phyloP scores from a whole-genome alignment of 805 yeast species.

The Groenewaldozyma salmanticensis region DNA sequence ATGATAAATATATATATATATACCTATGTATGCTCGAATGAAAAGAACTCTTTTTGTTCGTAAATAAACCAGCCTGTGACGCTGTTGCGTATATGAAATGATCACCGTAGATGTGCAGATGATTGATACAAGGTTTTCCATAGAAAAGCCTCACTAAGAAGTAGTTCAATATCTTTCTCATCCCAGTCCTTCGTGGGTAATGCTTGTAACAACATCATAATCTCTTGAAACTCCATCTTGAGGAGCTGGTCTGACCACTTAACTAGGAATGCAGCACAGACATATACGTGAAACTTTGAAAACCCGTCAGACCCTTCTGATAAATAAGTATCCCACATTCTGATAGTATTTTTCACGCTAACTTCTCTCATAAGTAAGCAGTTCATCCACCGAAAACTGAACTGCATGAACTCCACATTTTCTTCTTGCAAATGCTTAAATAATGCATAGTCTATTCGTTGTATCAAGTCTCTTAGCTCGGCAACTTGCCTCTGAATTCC shows the following conservation, averaged over 20 bases:
- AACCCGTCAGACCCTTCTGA: slow-evolving; percentile 55
- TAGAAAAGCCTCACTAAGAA: slow-evolving; percentile 90
- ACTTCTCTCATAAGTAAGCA: slow-evolving; percentile 93
- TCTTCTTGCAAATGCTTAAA: slow-evolving; percentile 68
- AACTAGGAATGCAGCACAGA: slow-evolving; percentile 91
- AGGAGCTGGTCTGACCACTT: slow-evolving; percentile 74
- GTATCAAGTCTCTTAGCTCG: slow-evolving; percentile 65
- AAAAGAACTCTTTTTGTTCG: too few relatives aligned
- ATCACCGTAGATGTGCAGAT: slow-evolving; percentile 69
- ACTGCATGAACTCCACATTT: slow-evolving; percentile 89
- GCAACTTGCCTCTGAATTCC: slow-evolving; percentile 89
- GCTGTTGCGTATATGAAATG: too few relatives aligned
- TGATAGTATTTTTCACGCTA: slow-evolving; percentile 60
- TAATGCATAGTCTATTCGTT: slow-evolving; percentile 67
- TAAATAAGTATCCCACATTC: slow-evolving; percentile 97
- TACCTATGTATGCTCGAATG: too few relatives aligned
- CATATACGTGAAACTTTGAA: slow-evolving; percentile 89
- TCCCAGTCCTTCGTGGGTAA: slow-evolving; percentile 82
- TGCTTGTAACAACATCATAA: slow-evolving; percentile 81
- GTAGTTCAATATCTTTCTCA: slow-evolving; percentile 81
- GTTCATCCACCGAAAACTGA: slow-evolving; percentile 98
- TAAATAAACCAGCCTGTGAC: too few relatives aligned
- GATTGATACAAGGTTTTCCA: slow-evolving; percentile 94
- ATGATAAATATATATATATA: too few relatives aligned
- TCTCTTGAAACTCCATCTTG: slow-evolving; percentile 88